Base-by-base conservation (phyloP, 2,329 filamentous ascomycete genomes). In the Ceratocystis papillata region DNA sequence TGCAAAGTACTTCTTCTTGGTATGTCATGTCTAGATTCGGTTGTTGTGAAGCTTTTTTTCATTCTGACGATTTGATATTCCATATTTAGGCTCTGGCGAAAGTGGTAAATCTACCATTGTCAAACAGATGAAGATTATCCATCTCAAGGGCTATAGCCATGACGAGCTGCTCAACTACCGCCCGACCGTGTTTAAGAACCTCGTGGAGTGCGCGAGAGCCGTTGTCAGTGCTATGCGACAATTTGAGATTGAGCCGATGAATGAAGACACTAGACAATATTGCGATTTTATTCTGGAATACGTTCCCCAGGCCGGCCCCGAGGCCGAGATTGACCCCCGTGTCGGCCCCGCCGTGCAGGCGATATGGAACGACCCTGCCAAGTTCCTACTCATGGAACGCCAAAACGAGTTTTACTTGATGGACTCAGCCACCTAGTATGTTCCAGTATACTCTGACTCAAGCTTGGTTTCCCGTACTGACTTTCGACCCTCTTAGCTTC, bases 111-210 rank as follows among this genome's bases (percentile, higher is more conserved):
- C 94, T 67, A 99, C 94, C 8, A 97, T 99, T 72, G 94, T 99
- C 71, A 99, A 99, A 78, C 94, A 99, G 81, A 99, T 99, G 94
- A 99, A 97, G 79, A 99, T 99, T 72, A 97, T 99, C 73, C 94
- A 99, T 74, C 88, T 97, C 73, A 96, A 96, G 78, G 94, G 94
- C 68, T 99, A 99, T 77, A 92, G 90, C 10, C 86, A 90, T 71
- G 93, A 97, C 72, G 94, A 99, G 77, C 82, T 97, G 62, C 88
- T 88, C 72, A 87, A 96, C 74, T 97, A 97, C 79, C 88, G 94
- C 68, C 85, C 96, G 69, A 97, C 94, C 44, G 91, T 99, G 68
- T 99, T 96, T 80, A 99, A 99, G 79, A 99, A 99, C 75, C 81
- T 99, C 68, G 84, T 97, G 71, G 94, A 99, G 77, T 99, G 94